Conservation (phyloP, 2,329 filamentous ascomycete species). For the Monilinia polystroma region DNA sequence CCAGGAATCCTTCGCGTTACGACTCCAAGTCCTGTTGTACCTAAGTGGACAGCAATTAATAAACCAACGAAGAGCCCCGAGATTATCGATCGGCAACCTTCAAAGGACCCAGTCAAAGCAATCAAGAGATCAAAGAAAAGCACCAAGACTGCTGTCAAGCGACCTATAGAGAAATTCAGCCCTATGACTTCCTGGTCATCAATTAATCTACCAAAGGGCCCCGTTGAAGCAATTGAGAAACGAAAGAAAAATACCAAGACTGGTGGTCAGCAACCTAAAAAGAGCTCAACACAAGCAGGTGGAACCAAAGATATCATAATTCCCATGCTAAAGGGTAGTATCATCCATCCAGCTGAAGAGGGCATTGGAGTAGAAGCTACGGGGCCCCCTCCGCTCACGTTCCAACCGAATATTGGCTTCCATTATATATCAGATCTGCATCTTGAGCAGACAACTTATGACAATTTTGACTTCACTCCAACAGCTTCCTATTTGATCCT, state of each 20-base stretch:
- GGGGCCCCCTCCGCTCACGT: neutral
- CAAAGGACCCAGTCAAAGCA: neutral
- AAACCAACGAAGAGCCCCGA: no score
- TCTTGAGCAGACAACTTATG: slow-evolving; percentile 9
- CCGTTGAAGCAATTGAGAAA: no score
- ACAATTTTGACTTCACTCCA: neutral
- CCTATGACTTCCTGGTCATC: no score
- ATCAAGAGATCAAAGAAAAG: neutral
- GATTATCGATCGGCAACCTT: no score
- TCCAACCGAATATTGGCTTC: neutral
- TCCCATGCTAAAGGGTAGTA: neutral
- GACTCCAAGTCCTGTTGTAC: no score
- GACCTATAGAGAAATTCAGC: no score
- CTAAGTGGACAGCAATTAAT: no score
- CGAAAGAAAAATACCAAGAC: no score
- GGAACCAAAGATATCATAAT: neutral
- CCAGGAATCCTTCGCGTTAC: neutral
- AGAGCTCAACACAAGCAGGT: no score
- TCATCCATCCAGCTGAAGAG: neutral
- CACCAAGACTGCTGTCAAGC: no score
- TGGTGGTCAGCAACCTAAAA: no score
- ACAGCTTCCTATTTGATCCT: slow-evolving; percentile 4
- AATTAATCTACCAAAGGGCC: no score
- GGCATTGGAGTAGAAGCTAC: neutral
- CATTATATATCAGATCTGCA: slow-evolving; percentile 19